Evolutionary conservation across 2,329 filamentous ascomycete genomes (phyloP), one percentile per base, ranked within the genome.

Genomic region (Neoarthrinium moseri): DNA sequence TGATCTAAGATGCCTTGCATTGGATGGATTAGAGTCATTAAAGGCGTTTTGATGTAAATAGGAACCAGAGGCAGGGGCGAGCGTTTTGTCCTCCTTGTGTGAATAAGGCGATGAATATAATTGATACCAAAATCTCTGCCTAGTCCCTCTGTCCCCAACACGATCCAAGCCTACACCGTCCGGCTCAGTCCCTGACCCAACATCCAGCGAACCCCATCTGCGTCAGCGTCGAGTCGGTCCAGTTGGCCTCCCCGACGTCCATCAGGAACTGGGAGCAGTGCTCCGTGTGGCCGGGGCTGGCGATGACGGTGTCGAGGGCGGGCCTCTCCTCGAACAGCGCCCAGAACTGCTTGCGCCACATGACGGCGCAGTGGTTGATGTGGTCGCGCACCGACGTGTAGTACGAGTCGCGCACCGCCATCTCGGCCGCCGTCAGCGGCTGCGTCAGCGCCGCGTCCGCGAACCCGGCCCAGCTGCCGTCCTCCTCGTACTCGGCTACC

Each of bases 231-330:
- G 50, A 48, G 21, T 48, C 49, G 5, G 29, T 54, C 24, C 41
- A 50, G 22, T 49, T 51, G 11, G 27, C 26, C 12, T 60, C 56
- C n/a, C 44, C 26, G 12, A 44, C 51, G 32, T 60, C 58, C 30
- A 59, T 50, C 7, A 61, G 50, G 38, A 56, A 60, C 46, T 58
- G 52, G 2, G 58, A 54, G 43, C 58, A 60, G 45, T 61, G 58
- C 27, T 59, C 54, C 1, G 57, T 60, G 30, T 61, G 58, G 4
- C 50, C 55, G 7, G 51, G 51, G 22, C 50, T 55, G 3, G 53
- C 48, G 10, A 57, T 48, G 15, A 58, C 43, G 2, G 54, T 52
- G 26, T 61, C 58, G 17, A 56, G 37, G 6, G 48, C 43, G 10
- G 27, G 27, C 11, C 51, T 29, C n/a, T 56, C 51, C 36, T 59